Percentiles rank a stretch among this genome's conserved stretches.
Conservation (phyloP, 169 alveolate species). For the Theileria parva region DNA sequence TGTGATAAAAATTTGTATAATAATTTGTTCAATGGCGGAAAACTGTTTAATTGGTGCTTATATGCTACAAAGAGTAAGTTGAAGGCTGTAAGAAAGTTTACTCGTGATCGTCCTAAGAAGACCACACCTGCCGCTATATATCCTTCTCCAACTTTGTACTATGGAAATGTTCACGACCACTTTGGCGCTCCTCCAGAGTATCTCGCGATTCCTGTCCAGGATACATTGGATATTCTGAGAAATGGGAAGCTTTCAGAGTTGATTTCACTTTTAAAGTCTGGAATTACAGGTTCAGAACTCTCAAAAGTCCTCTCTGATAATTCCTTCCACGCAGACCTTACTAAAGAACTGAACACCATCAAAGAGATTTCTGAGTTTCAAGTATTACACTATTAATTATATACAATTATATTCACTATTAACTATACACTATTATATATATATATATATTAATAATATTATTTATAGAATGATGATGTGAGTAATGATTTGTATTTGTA, state of each 20-base stretch:
- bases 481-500: constrained; percentile 46
- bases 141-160: constrained; percentile 66
- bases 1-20: too few species aligned
- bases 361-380: constrained; percentile 22
- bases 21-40: neutral
- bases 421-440: neutral
- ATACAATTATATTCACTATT: neutral
- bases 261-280: constrained; percentile 35
- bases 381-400: constrained; percentile 3
- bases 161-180: constrained; percentile 61
- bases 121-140: constrained; percentile 55
- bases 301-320: constrained; percentile 26
- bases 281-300: constrained; percentile 45
- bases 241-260: constrained; percentile 34
- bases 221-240: constrained; percentile 37
- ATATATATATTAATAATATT: too few species aligned
- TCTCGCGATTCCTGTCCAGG: constrained; percentile 42
- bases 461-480: constrained; percentile 33
- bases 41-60: constrained; percentile 1
- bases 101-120: constrained; percentile 61
- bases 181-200: constrained; percentile 69
- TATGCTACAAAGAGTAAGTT: constrained; percentile 43
- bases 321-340: constrained; percentile 9
- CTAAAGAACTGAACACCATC: neutral
- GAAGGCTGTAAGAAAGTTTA: constrained; percentile 53